A percentile compares a stretch with the other conserved stretches of the same genome.
Evolutionary conservation across 2,329 filamentous ascomycete species (phyloP).

Genomic region (Ramularia endophylla): DNA sequence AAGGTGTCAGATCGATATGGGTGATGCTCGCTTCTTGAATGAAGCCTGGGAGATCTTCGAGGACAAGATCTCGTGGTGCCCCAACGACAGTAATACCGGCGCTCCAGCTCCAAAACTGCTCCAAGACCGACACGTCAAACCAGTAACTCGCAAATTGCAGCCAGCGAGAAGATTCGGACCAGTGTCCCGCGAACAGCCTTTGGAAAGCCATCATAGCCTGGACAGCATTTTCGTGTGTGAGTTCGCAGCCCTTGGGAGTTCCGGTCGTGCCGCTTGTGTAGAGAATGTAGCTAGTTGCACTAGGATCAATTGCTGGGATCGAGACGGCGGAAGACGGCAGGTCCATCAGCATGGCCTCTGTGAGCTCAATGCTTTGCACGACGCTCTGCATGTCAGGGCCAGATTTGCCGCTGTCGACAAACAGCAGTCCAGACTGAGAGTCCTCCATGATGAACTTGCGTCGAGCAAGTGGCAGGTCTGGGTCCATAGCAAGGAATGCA

Average conservation of each 20-base stretch:
- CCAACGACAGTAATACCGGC: conserved; percentile 80
- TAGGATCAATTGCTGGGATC: conserved; percentile 35
- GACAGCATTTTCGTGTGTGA: conserved; percentile 82
- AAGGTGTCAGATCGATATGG: conserved; percentile 88
- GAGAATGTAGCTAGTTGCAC: conserved; percentile 70
- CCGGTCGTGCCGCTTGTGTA: conserved; percentile 88
- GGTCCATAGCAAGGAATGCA: conserved; percentile 74
- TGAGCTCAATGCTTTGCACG: conserved; percentile 12
- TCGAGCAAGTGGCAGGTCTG: conserved; percentile 63
- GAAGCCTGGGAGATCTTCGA: conserved; percentile 71
- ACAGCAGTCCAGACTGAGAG: conserved; percentile 51
- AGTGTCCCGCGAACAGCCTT: conserved; percentile 67
- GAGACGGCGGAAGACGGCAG: conserved; percentile 28
- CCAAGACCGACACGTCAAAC: conserved; percentile 87
- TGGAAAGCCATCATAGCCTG: conserved; percentile 88
- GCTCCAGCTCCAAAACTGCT: conserved; percentile 95
- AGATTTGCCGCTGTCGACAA: conserved; percentile 34
- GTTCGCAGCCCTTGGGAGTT: conserved; percentile 78
- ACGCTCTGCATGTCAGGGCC: conserved; percentile 10
- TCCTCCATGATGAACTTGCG: conserved; percentile 74
- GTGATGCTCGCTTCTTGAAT: conserved; percentile 72
- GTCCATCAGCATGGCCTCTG: conserved; percentile 7
- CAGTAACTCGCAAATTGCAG: conserved; percentile 92
- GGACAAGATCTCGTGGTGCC: conserved; percentile 74
- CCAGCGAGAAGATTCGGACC: conserved; percentile 69